Evolutionary conservation across 352 stramenopile genomes (phyloP).

Genomic region (Pythium phragmitis): DNA sequence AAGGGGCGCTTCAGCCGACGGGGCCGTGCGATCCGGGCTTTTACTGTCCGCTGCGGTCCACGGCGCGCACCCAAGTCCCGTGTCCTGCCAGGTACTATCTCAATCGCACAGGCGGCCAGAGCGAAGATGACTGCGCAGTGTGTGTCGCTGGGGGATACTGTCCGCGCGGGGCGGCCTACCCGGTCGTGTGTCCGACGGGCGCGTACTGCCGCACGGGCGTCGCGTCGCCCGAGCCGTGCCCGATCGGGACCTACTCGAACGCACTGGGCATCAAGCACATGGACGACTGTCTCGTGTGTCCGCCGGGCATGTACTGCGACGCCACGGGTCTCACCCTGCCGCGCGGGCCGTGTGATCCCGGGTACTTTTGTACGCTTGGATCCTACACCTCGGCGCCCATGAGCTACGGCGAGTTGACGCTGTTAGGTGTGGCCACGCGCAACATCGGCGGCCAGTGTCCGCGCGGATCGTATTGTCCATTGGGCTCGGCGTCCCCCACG

Average conservation of each 20-base stretch:
- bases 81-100: constrained; percentile 82
- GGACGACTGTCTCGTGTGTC: constrained; percentile 85
- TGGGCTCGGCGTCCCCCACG: constrained; percentile 54
- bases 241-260: constrained; percentile 90
- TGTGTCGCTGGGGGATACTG: constrained; percentile 75
- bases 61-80: constrained; percentile 63
- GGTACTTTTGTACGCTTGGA: constrained; percentile 90
- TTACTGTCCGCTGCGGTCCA: constrained; percentile 81
- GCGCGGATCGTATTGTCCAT: constrained; percentile 63
- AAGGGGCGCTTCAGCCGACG: constrained; percentile 53
- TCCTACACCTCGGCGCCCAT: constrained; percentile 90
- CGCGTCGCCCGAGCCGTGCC: constrained; percentile 76
- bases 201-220: constrained; percentile 89
- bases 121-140: constrained; percentile 70
- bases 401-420: constrained; percentile 54
- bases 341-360: constrained; percentile 77
- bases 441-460: constrained; percentile 72
- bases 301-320: constrained; percentile 92
- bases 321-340: constrained; percentile 71
- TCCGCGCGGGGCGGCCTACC: constrained; percentile 57
- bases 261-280: constrained; percentile 64
- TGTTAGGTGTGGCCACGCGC: constrained; percentile 64
- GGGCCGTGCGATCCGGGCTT: constrained; percentile 71
- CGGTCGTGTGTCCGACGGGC: constrained; percentile 67
- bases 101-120: constrained; percentile 51